Percentiles rank a stretch among this genome's conserved stretches.
phyloP scores from a whole-genome alignment of 192 early-diverging fungal species.

The Linnemannia hyalina region DNA sequence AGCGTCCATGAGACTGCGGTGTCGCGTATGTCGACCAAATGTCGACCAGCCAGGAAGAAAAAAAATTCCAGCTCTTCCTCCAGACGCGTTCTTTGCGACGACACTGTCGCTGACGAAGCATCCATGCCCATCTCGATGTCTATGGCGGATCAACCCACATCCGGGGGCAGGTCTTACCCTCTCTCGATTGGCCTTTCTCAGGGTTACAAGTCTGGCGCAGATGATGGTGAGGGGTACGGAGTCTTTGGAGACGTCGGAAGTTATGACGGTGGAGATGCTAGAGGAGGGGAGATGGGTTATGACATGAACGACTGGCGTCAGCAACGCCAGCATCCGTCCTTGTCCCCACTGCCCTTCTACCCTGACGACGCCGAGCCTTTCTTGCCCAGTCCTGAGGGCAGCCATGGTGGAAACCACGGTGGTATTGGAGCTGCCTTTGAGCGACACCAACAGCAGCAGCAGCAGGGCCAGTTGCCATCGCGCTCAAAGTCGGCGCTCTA shows the following conservation, averaged over 20 bases:
- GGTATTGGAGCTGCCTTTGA: background rate
- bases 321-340: background rate
- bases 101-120: too few species aligned
- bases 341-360: background rate
- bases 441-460: background rate
- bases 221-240: background rate
- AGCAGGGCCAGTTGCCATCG: background rate
- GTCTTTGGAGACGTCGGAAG: background rate
- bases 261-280: background rate
- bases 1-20: background rate
- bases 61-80: too few species aligned
- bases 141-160: too few species aligned
- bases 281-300: background rate
- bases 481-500: background rate
- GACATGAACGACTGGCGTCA: background rate
- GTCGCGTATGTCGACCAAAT: too few species aligned
- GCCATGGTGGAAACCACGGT: background rate
- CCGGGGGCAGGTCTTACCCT: too few species aligned
- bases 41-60: too few species aligned
- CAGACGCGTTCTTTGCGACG: too few species aligned
- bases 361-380: background rate
- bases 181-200: too few species aligned
- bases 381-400: background rate
- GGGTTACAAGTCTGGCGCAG: background rate
- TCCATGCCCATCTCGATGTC: too few species aligned